Base-by-base conservation (phyloP, 1,139 yeast genomes). In the Arxiozyma heterogenica region DNA sequence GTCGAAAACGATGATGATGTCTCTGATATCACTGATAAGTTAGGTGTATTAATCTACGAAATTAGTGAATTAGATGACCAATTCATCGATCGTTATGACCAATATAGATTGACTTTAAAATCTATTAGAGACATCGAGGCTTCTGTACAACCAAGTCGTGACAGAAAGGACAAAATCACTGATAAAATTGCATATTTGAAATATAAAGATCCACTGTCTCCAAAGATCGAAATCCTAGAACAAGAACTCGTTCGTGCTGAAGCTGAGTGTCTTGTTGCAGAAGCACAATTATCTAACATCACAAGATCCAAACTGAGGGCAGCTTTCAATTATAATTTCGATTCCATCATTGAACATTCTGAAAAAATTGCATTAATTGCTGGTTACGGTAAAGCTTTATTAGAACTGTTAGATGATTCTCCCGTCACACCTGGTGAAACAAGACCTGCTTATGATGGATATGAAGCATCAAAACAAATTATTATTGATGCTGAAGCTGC, bases 341-440 rank as follows among this genome's bases (percentile, higher is more conserved):
- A 93, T 72, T 90, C 98, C 58, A 79, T 90, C 65, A 86, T 96
- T 73, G 98, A 93, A 78, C 90, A 86, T 76, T 85, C 96, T 65
- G 98, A 93, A 79, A 93, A 93, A 78, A 79, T 87, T 65, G 98
- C 98, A 53, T 79, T 93, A 70, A 89, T 93, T 76, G 97, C 98
- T 64, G 97, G 97, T 64, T 93, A 93, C 80, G 98, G 98, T 75
- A 93, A 91, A 81, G 96, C 97, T 51, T 78, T 93, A 60, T 81
- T 93, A 71, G 98, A 93, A 78, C 83, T 93, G 71, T 81, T 93
- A 71, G 98, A 93, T 72, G 98, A 91, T 73, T 77, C 95, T 63
- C 94, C 98, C 59, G 97, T 93, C 62, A 91, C 98, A 61, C 98
- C 98, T 61, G 98, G 98, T 77, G 98, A 93, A 79, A 88, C 96